A percentile compares a stretch with the other conserved stretches of the same genome.
Evolutionary conservation across 805 yeast species (phyloP).

Genomic region (Teunomyces panamensis): DNA sequence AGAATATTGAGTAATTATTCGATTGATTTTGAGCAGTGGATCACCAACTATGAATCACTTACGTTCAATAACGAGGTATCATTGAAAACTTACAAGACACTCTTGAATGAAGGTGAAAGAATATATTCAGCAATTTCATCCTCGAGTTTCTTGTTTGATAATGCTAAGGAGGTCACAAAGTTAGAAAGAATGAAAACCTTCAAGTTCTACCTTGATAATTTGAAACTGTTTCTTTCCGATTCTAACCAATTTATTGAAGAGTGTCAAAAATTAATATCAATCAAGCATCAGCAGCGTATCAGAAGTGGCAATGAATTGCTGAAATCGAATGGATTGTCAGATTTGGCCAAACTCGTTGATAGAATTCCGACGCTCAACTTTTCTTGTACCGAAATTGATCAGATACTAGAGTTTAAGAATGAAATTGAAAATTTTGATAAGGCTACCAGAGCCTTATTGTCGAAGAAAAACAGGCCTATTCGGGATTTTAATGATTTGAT

Average conservation of each 20-base stretch:
- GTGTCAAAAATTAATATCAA: conserved; percentile 51
- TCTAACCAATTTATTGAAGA: conserved; percentile 54
- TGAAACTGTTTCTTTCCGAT: conserved; percentile 41
- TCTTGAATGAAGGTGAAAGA: conserved; percentile 56
- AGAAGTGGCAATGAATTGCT: conserved; percentile 26
- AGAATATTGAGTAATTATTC: conserved; percentile 40
- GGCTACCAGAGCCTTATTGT: conserved; percentile 39
- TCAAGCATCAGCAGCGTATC: conserved; percentile 51
- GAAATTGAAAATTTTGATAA: conserved; percentile 53
- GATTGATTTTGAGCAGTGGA: conserved; percentile 52
- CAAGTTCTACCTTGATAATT: conserved; percentile 20
- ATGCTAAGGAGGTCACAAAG: conserved; percentile 4
- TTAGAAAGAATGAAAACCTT: conserved; percentile 17
- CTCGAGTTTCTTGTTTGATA: conserved; percentile 13
- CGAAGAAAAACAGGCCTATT: conserved; percentile 28
- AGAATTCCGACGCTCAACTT: conserved; percentile 52
- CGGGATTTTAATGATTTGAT: conserved; percentile 54
- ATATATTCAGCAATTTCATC: conserved; percentile 39
- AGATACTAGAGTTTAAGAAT: conserved; percentile 48
- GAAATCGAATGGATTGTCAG: conserved; percentile 18
- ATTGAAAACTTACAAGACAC: conserved; percentile 40
- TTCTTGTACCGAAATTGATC: conserved; percentile 57
- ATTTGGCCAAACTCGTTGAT: conserved; percentile 38
- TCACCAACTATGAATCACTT: conserved; percentile 38
- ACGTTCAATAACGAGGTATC: conserved; percentile 41